Evolutionary conservation across 352 stramenopile genomes (phyloP).

Genomic region (Phytophthora agathidicida): DNA sequence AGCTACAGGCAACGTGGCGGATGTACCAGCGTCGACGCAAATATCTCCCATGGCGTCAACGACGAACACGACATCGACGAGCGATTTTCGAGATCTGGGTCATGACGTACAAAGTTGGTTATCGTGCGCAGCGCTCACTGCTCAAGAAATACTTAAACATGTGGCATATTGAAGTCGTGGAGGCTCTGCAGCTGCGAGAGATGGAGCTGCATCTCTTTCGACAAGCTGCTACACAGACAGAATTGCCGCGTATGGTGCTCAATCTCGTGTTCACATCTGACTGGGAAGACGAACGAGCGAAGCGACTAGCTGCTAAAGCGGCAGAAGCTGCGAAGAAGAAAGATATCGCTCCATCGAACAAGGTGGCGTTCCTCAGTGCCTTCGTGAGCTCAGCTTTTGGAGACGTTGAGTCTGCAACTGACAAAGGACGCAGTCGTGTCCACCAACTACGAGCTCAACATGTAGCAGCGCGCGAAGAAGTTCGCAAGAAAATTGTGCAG

Average conservation of each 20-base stretch:
- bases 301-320: constrained; percentile 14
- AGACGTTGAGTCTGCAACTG: constrained; percentile 37
- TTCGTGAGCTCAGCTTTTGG: constrained; percentile 69
- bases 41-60: constrained; percentile 53
- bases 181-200: constrained; percentile 50
- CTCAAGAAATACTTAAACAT: constrained; percentile 47
- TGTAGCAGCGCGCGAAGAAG: constrained; percentile 44
- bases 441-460: constrained; percentile 51
- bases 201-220: constrained; percentile 73
- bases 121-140: constrained; percentile 34
- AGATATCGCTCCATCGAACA: constrained; percentile 1
- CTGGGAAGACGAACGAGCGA: constrained; percentile 41
- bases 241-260: constrained; percentile 61
- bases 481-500: constrained; percentile 76
- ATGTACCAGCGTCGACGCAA: constrained; percentile 46
- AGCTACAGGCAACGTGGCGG: constrained; percentile 63
- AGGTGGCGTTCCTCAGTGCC: constrained; percentile 31
- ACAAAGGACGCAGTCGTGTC: constrained; percentile 24
- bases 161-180: constrained; percentile 55
- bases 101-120: constrained; percentile 45
- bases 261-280: constrained; percentile 78
- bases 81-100: constrained; percentile 59
- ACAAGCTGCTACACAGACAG: constrained; percentile 50
- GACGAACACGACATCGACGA: constrained; percentile 33
- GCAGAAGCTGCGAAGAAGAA: constrained; percentile 19